Base-by-base conservation (phyloP, 331 rosid species). In the Quercus tomentella region DNA sequence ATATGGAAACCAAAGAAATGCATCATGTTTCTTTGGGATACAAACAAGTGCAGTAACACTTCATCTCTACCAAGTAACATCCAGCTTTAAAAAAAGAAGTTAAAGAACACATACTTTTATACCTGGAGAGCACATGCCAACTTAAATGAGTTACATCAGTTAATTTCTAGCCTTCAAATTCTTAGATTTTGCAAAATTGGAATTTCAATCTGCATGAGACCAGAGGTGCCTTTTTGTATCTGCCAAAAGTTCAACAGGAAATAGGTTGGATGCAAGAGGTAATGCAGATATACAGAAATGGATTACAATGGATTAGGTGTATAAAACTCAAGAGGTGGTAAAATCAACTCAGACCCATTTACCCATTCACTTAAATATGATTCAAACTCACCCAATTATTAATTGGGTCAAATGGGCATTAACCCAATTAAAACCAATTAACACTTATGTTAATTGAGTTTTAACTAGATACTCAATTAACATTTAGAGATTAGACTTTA, bases 161-260 rank as follows among this genome's bases (percentile, higher is more conserved):
- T 2, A 56, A 37, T 84, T 88, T 79, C 22, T 86, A 65, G 87
- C 90, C 75, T 81, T 89, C 91, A 87, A 43, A 25, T 79, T 84
- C 78, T 84, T 89, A 6, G 77, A 67, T 79, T 87, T 91, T 9
- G 56, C 88, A 70, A 89, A 82, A 80, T 91, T 91, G 8, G 93
- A 92, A 84, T 91, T 91, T 86, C 91, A 57, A 89, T 84, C 81
- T 91, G 86, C 73, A 91, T 89, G 7, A 91, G 33, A 41, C 96
- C 93, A 67, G 74, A 84, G 31, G 86, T 76, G 62, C 91, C 93
- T 77, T 91, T 91, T 77, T 83, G 85, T 82, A 85, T 86, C 90
- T 91, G 88, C 80, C 4, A n/a, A 28, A 5, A 45, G 60, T 15
- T 56, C 55, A 56, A 69, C 72, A 22, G 69, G 61, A 73, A 21